Evolutionary conservation across 140 eudicot species (phyloP).

Genomic region (Oenanthe javanica): DNA sequence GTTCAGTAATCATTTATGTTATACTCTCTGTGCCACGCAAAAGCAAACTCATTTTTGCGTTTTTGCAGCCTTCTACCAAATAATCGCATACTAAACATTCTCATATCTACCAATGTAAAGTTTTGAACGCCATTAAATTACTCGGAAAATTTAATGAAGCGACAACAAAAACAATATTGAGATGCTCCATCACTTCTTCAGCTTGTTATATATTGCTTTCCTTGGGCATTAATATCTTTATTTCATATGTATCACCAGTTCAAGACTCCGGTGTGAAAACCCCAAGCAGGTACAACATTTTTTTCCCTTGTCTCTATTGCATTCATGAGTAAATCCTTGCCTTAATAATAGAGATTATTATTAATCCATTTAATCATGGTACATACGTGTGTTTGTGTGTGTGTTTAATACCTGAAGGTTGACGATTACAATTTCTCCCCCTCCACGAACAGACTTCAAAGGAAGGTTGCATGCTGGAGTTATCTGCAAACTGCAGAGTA

Average conservation of each 20-base stretch:
- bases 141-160: background rate
- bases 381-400: background rate
- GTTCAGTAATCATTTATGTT: background rate
- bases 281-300: background rate
- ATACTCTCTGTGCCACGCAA: background rate
- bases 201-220: background rate
- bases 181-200: background rate
- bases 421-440: constrained; percentile 65
- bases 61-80: background rate
- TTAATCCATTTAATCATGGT: background rate
- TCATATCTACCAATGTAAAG: background rate
- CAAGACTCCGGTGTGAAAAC: background rate
- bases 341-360: background rate
- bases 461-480: constrained; percentile 86
- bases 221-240: background rate
- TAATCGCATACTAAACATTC: background rate
- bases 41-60: background rate
- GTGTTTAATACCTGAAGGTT: constrained; percentile 59
- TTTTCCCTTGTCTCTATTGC: background rate
- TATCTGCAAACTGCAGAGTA: constrained; percentile 61
- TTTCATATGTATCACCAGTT: background rate
- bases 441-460: constrained; percentile 45
- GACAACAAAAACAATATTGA: background rate
- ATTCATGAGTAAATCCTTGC: background rate
- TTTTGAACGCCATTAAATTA: background rate